phyloP scores from a whole-genome alignment of 495 filamentous ascomycete species.

The Jackrogersella multiformis region DNA sequence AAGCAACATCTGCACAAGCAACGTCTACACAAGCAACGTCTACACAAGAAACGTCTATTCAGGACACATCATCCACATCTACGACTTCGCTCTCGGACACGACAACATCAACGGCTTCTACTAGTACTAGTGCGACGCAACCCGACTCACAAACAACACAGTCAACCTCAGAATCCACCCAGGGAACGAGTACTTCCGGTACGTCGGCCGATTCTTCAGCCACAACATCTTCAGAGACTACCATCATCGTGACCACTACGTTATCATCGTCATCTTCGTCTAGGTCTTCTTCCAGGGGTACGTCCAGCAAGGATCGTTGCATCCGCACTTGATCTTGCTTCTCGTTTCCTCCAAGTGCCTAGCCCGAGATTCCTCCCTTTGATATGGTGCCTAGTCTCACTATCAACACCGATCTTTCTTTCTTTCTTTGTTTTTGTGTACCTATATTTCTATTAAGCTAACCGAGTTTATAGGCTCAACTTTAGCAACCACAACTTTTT shows the following conservation, averaged over 20 bases:
- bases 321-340: conserved; percentile 12
- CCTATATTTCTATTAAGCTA: conserved; percentile 4
- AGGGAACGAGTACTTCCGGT: conserved; percentile 34
- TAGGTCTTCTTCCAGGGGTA: conserved; percentile 25
- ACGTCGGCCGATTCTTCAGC: conserved; percentile 23
- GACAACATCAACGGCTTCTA: conserved; percentile 17
- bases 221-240: conserved; percentile 2
- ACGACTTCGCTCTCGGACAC: conserved; percentile 23
- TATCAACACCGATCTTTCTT: not conserved
- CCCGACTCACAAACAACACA: conserved; percentile 21
- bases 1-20: no score
- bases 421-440: not conserved
- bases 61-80: conserved; percentile 27
- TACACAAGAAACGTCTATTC: no score
- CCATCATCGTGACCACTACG: conserved; percentile 9
- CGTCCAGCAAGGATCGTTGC: conserved; percentile 16
- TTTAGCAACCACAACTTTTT: conserved; percentile 28
- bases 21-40: no score
- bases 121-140: conserved; percentile 15
- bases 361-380: not conserved
- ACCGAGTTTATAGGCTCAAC: conserved; percentile 29
- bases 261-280: conserved; percentile 21
- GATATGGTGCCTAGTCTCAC: not conserved
- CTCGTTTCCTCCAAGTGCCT: conserved; percentile 8
- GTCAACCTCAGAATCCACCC: conserved; percentile 28